phyloP scores from a whole-genome alignment of 2,329 filamentous ascomycete species.

The Fusarium euwallaceae region DNA sequence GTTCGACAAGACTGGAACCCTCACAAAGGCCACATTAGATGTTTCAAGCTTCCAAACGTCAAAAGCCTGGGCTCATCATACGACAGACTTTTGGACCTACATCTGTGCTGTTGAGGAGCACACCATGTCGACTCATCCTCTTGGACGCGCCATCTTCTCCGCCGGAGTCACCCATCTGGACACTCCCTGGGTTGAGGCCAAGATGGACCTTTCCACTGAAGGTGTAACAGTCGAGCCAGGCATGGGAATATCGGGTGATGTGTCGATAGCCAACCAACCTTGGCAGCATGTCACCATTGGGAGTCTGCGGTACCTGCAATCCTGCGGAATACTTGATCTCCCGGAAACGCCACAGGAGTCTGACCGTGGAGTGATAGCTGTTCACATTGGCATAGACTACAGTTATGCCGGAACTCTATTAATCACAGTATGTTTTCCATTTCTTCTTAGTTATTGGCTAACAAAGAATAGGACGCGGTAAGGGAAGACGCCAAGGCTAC shows the following conservation, averaged over 20 bases:
- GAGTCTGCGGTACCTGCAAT: background rate
- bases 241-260: conserved; percentile 2
- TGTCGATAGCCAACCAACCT: background rate
- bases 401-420: conserved; percentile 7
- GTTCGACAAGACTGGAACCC: conserved; percentile 21
- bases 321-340: background rate
- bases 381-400: conserved; percentile 6
- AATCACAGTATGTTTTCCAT: background rate
- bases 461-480: background rate
- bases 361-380: background rate
- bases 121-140: conserved; percentile 1
- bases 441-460: no score
- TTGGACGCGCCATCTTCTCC: conserved; percentile 10
- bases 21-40: conserved; percentile 6
- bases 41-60: background rate
- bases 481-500: background rate
- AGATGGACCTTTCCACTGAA: background rate
- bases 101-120: conserved; percentile 9
- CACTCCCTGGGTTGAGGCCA: background rate
- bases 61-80: background rate
- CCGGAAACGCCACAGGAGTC: background rate
- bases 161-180: background rate
- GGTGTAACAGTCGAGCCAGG: background rate
- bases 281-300: conserved; percentile 14
- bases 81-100: background rate